phyloP scores from a whole-genome alignment of 192 early-diverging fungal species.

The Coemansia guatemalensis region DNA sequence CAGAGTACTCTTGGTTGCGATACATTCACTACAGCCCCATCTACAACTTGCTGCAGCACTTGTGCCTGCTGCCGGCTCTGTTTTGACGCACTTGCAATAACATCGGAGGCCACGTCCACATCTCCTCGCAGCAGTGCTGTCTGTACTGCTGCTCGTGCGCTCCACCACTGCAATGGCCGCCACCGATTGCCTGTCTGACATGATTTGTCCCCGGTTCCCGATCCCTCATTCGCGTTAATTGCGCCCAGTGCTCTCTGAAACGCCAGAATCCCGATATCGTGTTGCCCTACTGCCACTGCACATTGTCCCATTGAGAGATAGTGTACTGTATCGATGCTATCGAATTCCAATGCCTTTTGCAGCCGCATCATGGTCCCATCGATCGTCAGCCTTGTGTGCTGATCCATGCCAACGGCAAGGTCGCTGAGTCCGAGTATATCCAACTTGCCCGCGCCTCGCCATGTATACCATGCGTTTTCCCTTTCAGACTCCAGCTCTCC shows the following conservation, averaged over 20 bases:
- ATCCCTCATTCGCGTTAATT: neutral
- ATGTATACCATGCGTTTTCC: neutral
- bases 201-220: neutral
- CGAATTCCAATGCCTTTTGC: constrained; percentile 19
- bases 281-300: constrained; percentile 28
- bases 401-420: neutral
- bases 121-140: constrained; percentile 37
- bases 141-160: constrained; percentile 26
- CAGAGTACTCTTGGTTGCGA: neutral
- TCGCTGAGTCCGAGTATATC: constrained; percentile 1
- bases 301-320: constrained; percentile 35
- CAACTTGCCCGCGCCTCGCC: neutral
- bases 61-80: constrained; percentile 5
- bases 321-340: constrained; percentile 6
- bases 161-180: constrained; percentile 44
- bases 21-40: neutral
- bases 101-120: constrained; percentile 13
- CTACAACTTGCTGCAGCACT: constrained; percentile 4
- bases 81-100: constrained; percentile 1
- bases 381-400: neutral
- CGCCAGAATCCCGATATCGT: constrained; percentile 27
- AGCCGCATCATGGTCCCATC: constrained; percentile 11
- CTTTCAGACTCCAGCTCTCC: constrained; percentile 13
- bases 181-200: neutral
- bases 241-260: constrained; percentile 11